Evolutionary conservation across 495 filamentous ascomycete species (phyloP).

Genomic region (Lophium mytilinum): DNA sequence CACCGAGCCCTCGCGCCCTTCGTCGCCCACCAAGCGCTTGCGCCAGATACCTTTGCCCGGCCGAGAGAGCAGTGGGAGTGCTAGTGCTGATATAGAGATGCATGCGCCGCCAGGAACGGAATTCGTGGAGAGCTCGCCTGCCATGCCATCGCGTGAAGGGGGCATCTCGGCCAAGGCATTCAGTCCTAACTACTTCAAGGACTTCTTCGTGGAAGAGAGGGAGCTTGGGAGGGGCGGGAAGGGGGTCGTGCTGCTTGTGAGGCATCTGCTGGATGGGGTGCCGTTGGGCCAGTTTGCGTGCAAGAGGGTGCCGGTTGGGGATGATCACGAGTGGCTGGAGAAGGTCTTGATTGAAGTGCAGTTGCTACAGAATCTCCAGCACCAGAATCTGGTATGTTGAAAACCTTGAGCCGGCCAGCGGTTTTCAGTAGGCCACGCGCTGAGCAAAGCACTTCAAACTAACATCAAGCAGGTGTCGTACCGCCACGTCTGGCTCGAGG

Average conservation of each 20-base stretch:
- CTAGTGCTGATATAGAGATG: background rate
- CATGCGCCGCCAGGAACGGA: conserved; percentile 38
- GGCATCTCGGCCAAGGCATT: conserved; percentile 81
- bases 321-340: conserved; percentile 92
- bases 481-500: conserved; percentile 93
- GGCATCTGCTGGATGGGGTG: conserved; percentile 82
- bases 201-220: conserved; percentile 80
- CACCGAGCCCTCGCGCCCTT: conserved; percentile 39
- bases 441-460: no score
- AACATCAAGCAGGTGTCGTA: conserved; percentile 57
- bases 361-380: conserved; percentile 79
- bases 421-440: no score
- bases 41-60: conserved; percentile 38
- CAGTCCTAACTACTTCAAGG: conserved; percentile 82
- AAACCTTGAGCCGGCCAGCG: no score
- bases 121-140: conserved; percentile 44
- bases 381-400: conserved; percentile 61
- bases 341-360: conserved; percentile 92
- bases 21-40: conserved; percentile 47
- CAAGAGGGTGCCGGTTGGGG: conserved; percentile 88
- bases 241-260: conserved; percentile 85
- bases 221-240: conserved; percentile 87
- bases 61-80: no score
- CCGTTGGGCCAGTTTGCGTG: conserved; percentile 86
- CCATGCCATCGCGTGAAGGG: conserved; percentile 39